These are phyloP conservation scores for Suillus paluster DNA, from an alignment of 768 basidiomycete genomes.

Conservation along the genomic window DNA sequence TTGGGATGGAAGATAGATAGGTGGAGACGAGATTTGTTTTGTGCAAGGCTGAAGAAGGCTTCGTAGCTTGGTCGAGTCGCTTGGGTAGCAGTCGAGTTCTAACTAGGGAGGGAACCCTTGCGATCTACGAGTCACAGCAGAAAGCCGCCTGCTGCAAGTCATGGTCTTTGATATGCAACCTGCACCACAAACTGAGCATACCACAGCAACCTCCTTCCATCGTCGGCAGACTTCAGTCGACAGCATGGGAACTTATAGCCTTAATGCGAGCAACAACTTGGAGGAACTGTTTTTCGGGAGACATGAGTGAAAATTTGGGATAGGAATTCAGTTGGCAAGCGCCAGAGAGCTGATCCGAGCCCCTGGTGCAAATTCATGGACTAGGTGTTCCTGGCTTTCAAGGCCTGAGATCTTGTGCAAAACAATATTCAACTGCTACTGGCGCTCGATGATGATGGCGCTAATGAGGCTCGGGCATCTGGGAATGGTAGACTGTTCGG, in stretches of 20 bases:
- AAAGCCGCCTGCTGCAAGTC: constrained; percentile 14
- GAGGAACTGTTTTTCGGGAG: constrained; percentile 26
- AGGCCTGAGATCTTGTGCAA: too few species aligned
- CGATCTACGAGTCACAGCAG: constrained; percentile 13
- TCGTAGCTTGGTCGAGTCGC: not conserved
- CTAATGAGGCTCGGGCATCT: too few species aligned
- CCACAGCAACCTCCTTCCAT: constrained; percentile 46
- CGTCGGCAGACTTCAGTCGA: constrained; percentile 43
- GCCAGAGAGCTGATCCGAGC: constrained; percentile 35
- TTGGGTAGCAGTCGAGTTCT: constrained; percentile 19
- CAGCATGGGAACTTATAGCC: constrained; percentile 37
- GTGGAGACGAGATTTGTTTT: constrained; percentile 6
- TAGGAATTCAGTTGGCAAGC: constrained; percentile 49
- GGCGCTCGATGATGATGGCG: too few species aligned
- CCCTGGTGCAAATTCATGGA: constrained; percentile 27
- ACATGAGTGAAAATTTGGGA: constrained; percentile 52
- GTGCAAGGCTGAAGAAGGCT: constrained; percentile 21
- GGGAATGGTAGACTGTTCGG: too few species aligned
- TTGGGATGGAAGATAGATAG: constrained; percentile 21
- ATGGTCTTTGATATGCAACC: constrained; percentile 32
- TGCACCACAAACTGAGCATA: constrained; percentile 53
- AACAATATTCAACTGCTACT: too few species aligned
- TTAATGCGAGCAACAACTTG: constrained; percentile 29
- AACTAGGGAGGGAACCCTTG: constrained; percentile 21
- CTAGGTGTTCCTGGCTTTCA: constrained; percentile 7